Evolutionary conservation across 768 basidiomycete species (phyloP).

Genomic region (Tylopilus sp.): DNA sequence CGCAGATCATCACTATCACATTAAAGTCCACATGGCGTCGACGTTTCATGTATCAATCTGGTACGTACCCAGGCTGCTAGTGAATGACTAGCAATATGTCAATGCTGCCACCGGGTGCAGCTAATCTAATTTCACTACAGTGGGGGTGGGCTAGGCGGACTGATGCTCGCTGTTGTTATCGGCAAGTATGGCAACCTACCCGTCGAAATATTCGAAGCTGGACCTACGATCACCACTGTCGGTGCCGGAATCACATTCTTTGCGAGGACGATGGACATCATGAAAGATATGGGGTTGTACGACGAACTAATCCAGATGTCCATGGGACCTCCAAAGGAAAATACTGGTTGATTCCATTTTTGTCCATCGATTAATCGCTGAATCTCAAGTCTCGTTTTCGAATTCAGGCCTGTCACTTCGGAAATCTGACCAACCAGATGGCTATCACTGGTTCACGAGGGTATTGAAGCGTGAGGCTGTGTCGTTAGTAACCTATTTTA

Average conservation of each 20-base stretch:
- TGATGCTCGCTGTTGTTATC: conserved; percentile 31
- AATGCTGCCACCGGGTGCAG: too few relatives aligned
- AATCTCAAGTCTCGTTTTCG: background rate
- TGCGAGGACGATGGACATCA: conserved; percentile 42
- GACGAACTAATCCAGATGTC: conserved; percentile 27
- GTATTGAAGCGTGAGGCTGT: conserved; percentile 21
- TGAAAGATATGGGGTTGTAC: conserved; percentile 38
- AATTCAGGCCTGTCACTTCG: conserved; percentile 22
- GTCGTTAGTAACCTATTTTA: background rate
- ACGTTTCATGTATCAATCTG: conserved; percentile 18
- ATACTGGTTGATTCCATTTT: conserved; percentile 11
- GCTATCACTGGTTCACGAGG: conserved; percentile 25
- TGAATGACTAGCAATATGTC: too few relatives aligned
- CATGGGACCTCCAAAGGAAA: conserved; percentile 15
- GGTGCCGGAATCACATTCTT: conserved; percentile 47
- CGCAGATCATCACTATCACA: background rate
- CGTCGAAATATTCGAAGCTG: conserved; percentile 41
- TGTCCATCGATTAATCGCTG: background rate
- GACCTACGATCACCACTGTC: conserved; percentile 36
- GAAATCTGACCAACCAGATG: conserved; percentile 34
- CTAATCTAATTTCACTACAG: conserved; percentile 15
- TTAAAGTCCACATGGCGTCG: conserved; percentile 1
- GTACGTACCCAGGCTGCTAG: background rate
- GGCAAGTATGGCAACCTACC: conserved; percentile 23
- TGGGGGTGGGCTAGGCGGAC: conserved; percentile 38